Conservation (phyloP, 148 eudicot species). For the Camellia sinensis region DNA sequence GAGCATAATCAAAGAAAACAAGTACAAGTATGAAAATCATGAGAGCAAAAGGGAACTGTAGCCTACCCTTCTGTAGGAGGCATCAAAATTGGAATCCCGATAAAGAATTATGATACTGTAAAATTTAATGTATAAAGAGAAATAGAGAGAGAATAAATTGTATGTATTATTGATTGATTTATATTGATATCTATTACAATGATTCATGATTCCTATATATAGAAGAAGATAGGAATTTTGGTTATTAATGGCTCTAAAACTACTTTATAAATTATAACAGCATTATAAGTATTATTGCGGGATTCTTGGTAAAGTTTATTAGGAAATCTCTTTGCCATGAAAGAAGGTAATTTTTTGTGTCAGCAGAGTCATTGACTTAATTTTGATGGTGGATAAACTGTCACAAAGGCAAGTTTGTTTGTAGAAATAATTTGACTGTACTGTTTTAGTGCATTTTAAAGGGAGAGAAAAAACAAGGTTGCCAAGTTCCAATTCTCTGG, state of each 20-base stretch:
- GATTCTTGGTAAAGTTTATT: background rate
- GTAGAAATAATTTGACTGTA: background rate
- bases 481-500: conserved; percentile 3
- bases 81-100: background rate
- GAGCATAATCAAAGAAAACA: background rate
- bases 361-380: background rate
- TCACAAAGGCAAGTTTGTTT: background rate
- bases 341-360: background rate
- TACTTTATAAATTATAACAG: background rate
- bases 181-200: too few species aligned
- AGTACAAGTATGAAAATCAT: background rate
- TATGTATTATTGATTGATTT: too few species aligned
- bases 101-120: background rate
- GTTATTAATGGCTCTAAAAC: background rate
- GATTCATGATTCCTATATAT: too few species aligned
- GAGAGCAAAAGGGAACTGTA: background rate
- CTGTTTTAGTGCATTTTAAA: conserved; percentile 7
- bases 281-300: background rate
- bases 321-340: background rate
- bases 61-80: background rate
- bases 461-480: background rate
- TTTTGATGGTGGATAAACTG: background rate
- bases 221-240: background rate
- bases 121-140: too few species aligned
- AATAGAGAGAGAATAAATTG: too few species aligned